A percentile compares a stretch with the other conserved stretches of the same genome.
Conservation (phyloP, 345 rosid species). For the Hypericum perforatum region DNA sequence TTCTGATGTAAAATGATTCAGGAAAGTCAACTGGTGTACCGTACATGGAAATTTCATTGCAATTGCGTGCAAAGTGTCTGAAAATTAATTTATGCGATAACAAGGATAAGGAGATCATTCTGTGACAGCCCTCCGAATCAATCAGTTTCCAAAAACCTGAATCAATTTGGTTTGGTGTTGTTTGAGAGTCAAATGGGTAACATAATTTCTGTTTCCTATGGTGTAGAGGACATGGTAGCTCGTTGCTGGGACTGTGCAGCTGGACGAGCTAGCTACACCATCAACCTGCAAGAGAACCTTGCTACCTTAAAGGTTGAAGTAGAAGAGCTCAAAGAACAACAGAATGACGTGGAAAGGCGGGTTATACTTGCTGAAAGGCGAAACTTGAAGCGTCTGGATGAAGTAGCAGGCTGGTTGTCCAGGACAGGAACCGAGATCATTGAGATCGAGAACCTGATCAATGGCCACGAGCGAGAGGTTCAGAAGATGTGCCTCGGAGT, state of each 20-base stretch:
- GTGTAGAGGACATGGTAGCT: background rate
- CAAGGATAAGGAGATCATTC: no score
- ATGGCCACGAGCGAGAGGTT: no score
- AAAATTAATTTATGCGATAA: no score
- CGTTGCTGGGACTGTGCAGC: background rate
- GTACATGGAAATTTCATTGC: no score
- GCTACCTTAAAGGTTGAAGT: background rate
- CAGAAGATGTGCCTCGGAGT: no score
- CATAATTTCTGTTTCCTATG: background rate
- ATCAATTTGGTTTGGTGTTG: no score
- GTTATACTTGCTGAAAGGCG: background rate
- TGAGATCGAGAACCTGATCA: no score
- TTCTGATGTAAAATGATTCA: no score
- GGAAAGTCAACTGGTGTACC: no score
- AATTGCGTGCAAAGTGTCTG: no score
- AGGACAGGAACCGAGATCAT: background rate
- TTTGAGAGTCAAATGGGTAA: background rate
- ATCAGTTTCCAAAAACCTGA: no score
- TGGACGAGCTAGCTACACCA: background rate
- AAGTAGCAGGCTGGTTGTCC: conserved; percentile 1
- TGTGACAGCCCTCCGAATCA: no score
- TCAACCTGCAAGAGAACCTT: conserved; percentile 2
- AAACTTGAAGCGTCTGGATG: background rate
- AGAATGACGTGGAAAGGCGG: background rate
- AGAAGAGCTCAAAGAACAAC: background rate